phyloP scores from a whole-genome alignment of 2,329 filamentous ascomycete genomes.

The Daldinia eschscholtzii region DNA sequence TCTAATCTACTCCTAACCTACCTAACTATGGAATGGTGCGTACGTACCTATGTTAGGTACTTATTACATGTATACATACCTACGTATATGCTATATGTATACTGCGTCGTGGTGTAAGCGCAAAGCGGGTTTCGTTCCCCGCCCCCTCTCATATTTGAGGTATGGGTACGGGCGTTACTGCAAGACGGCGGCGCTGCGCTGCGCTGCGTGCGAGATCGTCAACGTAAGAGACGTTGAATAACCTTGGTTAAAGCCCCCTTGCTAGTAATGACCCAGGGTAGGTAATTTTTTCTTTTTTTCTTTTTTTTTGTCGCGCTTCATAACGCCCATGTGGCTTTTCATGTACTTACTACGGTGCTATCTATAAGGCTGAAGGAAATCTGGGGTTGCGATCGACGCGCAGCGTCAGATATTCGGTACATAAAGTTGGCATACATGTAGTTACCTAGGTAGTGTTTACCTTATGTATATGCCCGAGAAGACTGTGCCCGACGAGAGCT shows the following conservation, averaged over 20 bases:
- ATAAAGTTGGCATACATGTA: neutral
- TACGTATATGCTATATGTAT: neutral
- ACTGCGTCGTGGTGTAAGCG: neutral
- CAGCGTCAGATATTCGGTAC: neutral
- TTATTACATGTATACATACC: neutral
- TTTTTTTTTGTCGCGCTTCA: neutral
- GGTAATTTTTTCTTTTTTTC: neutral
- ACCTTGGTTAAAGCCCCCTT: neutral
- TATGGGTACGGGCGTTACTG: neutral
- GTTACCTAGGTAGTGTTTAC: too few species aligned
- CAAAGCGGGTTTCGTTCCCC: slow-evolving; percentile 3
- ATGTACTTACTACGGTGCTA: slow-evolving; percentile 13
- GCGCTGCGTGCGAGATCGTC: neutral
- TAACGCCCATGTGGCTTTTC: slow-evolving; percentile 17
- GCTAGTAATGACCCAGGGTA: neutral
- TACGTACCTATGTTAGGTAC: too few species aligned
- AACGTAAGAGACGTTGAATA: neutral
- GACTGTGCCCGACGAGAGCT: neutral
- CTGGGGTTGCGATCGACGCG: slow-evolving; percentile 15
- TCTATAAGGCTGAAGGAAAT: slow-evolving; percentile 23
- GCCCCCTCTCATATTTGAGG: neutral
- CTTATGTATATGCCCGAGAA: neutral
- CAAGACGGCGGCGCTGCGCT: slow-evolving; percentile 1
- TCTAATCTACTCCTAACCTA: neutral
- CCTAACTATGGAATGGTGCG: too few species aligned